Conservation (phyloP, 2,329 filamentous ascomycete species). For the Escovopsis sp. region DNA sequence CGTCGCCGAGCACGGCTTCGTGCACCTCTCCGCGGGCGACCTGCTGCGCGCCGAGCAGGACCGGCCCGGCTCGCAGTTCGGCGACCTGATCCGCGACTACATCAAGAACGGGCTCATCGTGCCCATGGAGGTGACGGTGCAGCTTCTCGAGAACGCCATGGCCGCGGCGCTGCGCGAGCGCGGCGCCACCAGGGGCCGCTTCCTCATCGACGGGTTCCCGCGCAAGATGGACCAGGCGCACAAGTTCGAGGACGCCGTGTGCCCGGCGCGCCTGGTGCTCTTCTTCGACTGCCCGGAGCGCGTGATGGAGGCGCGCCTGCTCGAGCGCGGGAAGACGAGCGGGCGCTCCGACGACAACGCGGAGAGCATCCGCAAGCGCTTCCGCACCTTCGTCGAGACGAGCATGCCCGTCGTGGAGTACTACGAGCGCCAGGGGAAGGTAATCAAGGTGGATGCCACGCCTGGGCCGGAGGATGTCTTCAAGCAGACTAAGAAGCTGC, state of each 20-base stretch:
- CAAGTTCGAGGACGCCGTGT: slow-evolving; percentile 84
- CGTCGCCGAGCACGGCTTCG: slow-evolving; percentile 78
- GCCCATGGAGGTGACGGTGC: slow-evolving; percentile 96
- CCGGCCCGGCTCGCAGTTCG: slow-evolving; percentile 73
- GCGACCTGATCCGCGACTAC: slow-evolving; percentile 80
- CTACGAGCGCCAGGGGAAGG: slow-evolving; percentile 61
- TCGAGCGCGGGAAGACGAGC: slow-evolving; percentile 85
- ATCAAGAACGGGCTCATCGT: slow-evolving; percentile 94
- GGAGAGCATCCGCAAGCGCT: slow-evolving; percentile 92
- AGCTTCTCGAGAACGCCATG: slow-evolving; percentile 91
- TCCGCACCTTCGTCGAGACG: slow-evolving; percentile 84
- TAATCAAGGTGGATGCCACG: slow-evolving; percentile 67
- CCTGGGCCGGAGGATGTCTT: slow-evolving; percentile 49
- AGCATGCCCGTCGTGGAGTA: slow-evolving; percentile 94
- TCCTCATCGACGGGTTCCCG: slow-evolving; percentile 74
- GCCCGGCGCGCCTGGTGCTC: slow-evolving; percentile 68
- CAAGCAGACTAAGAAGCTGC: slow-evolving; percentile 33
- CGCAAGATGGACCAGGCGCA: slow-evolving; percentile 94
- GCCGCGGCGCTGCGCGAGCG: slow-evolving; percentile 44
- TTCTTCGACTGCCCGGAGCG: slow-evolving; percentile 91
- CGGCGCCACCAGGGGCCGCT: slow-evolving; percentile 44
- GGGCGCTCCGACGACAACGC: slow-evolving; percentile 87
- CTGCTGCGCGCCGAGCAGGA: slow-evolving; percentile 87
- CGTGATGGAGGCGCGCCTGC: slow-evolving; percentile 68
- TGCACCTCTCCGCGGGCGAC: slow-evolving; percentile 85